These are phyloP conservation scores for Arabidopsis lyrata DNA, from an alignment of 441 rosid species.

Conservation along the genomic window DNA sequence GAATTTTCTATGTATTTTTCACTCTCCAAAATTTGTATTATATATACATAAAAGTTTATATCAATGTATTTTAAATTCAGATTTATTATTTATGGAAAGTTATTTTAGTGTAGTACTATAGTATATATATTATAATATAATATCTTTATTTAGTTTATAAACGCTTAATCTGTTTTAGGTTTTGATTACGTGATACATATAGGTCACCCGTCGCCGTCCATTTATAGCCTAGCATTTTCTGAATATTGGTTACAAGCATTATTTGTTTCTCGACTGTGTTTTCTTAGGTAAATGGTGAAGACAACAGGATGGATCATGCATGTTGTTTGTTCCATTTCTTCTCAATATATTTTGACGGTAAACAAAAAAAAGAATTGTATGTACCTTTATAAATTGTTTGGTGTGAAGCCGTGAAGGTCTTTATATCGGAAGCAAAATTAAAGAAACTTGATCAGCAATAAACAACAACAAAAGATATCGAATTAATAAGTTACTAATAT, in stretches of 20 bases:
- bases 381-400: background rate
- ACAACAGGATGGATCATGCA: conserved; percentile 9
- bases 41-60: no score
- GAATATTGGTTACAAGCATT: background rate
- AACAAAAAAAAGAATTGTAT: background rate
- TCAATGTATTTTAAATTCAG: no score
- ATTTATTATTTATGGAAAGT: no score
- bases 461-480: conserved; percentile 14
- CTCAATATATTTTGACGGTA: background rate
- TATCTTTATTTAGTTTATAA: background rate
- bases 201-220: background rate
- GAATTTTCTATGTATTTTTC: no score
- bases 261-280: background rate
- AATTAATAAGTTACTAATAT: conserved; percentile 20
- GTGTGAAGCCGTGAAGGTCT: background rate
- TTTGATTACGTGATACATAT: background rate
- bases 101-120: no score
- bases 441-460: conserved; percentile 14
- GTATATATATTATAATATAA: no score
- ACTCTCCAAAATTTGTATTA: no score
- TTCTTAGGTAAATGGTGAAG: background rate
- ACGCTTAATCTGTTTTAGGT: background rate
- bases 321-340: conserved; percentile 1
- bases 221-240: background rate
- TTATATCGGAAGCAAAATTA: background rate